phyloP scores from a whole-genome alignment of 495 filamentous ascomycete species.

The Penicillium ucsense region DNA sequence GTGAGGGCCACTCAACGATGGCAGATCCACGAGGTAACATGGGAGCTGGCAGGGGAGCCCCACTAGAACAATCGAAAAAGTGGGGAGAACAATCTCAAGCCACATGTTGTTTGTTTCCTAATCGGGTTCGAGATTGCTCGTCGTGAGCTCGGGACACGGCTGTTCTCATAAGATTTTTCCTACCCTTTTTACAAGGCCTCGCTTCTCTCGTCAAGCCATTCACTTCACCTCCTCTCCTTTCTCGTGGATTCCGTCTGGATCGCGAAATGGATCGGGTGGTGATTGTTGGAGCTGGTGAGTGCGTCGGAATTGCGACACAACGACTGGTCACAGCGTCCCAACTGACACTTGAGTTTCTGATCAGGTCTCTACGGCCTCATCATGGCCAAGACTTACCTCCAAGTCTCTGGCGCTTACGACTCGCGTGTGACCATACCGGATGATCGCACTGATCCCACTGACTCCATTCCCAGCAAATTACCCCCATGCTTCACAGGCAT shows the following conservation, averaged over 20 bases:
- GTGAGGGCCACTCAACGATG: too few relatives aligned
- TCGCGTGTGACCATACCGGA: background rate
- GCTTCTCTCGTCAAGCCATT: background rate
- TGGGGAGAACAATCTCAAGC: conserved; percentile 9
- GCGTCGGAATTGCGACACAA: background rate
- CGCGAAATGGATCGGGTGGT: conserved; percentile 13
- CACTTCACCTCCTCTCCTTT: background rate
- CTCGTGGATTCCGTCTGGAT: background rate
- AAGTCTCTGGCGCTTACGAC: conserved; percentile 22
- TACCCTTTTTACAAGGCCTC: background rate
- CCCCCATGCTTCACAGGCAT: conserved; percentile 6
- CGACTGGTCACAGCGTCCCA: background rate
- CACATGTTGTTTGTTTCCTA: background rate
- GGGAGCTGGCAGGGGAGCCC: background rate
- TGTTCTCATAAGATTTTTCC: background rate
- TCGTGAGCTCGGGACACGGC: too few relatives aligned
- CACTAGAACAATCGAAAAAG: background rate
- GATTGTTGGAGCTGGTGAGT: conserved; percentile 17
- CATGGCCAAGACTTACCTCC: conserved; percentile 48
- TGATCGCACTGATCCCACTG: too few relatives aligned
- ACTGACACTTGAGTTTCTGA: background rate
- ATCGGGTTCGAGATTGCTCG: background rate
- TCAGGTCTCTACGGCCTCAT: conserved; percentile 42
- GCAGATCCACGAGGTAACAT: too few relatives aligned
- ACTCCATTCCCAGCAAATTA: background rate